Percentiles rank a stretch among this genome's conserved stretches.
Conservation (phyloP, 208 protist genomes). For the Trypanosoma mega region DNA sequence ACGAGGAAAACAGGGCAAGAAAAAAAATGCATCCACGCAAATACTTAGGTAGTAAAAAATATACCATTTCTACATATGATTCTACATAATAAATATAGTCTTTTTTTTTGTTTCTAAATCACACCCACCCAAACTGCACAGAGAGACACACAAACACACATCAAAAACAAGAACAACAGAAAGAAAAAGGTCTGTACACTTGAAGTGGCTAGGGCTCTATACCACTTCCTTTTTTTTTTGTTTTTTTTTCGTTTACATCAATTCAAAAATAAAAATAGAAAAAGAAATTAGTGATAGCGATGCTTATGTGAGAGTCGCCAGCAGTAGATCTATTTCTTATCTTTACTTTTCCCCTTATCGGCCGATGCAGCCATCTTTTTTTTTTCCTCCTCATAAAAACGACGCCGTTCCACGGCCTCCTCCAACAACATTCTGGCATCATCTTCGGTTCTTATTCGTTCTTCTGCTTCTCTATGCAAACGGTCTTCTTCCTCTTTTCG, state of each 20-base stretch:
- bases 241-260: too few species aligned
- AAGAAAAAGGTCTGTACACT: background rate
- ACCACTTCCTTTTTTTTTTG: too few species aligned
- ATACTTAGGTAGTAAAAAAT: constrained; percentile 6
- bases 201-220: too few species aligned
- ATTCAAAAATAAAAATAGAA: constrained; percentile 7
- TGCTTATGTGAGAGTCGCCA: background rate
- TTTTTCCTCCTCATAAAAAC: constrained; percentile 70
- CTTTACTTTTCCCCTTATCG: constrained; percentile 45
- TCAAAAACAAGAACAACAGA: background rate
- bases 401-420: constrained; percentile 60
- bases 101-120: too few species aligned
- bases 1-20: too few species aligned
- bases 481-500: constrained; percentile 66
- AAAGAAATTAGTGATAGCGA: background rate
- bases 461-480: constrained; percentile 62
- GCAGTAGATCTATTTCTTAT: constrained; percentile 24
- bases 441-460: constrained; percentile 62
- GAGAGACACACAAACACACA: background rate
- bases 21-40: constrained; percentile 5
- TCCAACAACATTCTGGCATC: constrained; percentile 74
- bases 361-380: constrained; percentile 53
- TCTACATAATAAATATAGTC: background rate
- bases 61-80: constrained; percentile 11
- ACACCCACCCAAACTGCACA: too few species aligned